Conservation (phyloP, 2,329 filamentous ascomycete genomes). For the Colletotrichum karsti region DNA sequence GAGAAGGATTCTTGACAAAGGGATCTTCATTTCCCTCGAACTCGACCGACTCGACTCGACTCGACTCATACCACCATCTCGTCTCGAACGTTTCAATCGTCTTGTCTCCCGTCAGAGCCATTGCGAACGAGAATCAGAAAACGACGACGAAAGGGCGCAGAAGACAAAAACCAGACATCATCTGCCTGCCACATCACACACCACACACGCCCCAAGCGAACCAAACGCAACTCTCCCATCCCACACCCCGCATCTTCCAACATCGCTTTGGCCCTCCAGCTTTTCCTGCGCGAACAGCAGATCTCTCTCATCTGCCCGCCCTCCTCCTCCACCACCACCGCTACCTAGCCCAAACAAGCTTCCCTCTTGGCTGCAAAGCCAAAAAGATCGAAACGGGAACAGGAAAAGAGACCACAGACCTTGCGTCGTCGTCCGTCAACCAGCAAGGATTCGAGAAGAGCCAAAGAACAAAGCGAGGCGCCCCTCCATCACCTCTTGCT, state of each 20-base stretch:
- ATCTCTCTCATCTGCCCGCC: background rate
- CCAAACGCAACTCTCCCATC: background rate
- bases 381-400: background rate
- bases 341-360: background rate
- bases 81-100: background rate
- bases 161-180: background rate
- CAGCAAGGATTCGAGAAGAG: background rate
- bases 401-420: background rate
- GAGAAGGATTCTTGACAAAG: background rate
- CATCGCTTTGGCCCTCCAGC: background rate
- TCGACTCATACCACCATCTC: background rate
- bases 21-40: background rate
- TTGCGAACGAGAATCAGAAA: slow-evolving; percentile 5
- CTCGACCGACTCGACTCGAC: background rate
- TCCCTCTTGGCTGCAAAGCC: background rate
- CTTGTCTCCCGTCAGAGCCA: background rate
- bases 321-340: background rate
- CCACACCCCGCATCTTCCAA: background rate
- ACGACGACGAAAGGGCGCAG: background rate
- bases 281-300: background rate
- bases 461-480: background rate
- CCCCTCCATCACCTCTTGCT: background rate
- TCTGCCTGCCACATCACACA: background rate
- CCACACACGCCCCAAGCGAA: background rate
- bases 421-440: background rate